Conservation (phyloP, 2,329 filamentous ascomycete genomes). For the Aspergillus sp. region DNA sequence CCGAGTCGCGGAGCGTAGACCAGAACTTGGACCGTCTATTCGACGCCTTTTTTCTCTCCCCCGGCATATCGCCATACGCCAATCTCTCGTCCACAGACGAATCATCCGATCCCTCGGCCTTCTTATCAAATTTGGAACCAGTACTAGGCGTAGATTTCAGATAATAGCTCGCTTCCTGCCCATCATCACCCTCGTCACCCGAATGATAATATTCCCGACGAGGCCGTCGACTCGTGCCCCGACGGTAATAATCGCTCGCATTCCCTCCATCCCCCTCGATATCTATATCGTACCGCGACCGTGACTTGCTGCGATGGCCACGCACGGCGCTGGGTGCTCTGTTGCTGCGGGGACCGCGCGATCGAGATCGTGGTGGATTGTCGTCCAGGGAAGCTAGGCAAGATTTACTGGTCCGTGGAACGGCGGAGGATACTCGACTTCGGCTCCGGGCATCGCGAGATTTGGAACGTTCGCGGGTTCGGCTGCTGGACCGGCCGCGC, state of each 20-base stretch:
- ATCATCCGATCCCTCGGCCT: slow-evolving; percentile 8
- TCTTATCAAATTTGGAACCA: not conserved
- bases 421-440: slow-evolving; percentile 17
- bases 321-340: not conserved
- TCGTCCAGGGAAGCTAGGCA: no score
- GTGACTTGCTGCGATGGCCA: not conserved
- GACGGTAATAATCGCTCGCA: not conserved
- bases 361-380: slow-evolving; percentile 9
- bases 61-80: slow-evolving; percentile 31
- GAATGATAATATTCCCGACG: not conserved
- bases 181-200: not conserved
- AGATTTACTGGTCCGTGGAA: no score
- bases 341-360: slow-evolving; percentile 1
- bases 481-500: slow-evolving; percentile 39
- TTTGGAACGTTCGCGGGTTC: slow-evolving; percentile 35
- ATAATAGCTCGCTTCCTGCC: not conserved
- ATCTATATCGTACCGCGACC: slow-evolving; percentile 10
- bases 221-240: not conserved
- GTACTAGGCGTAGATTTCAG: not conserved
- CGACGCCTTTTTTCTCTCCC: not conserved
- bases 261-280: not conserved
- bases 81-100: slow-evolving; percentile 29
- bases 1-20: not conserved
- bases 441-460: slow-evolving; percentile 34
- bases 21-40: not conserved